Percentiles rank a stretch among this genome's conserved stretches.
Conservation (phyloP, 148 eudicot genomes). For the Hydrangea macrophylla region DNA sequence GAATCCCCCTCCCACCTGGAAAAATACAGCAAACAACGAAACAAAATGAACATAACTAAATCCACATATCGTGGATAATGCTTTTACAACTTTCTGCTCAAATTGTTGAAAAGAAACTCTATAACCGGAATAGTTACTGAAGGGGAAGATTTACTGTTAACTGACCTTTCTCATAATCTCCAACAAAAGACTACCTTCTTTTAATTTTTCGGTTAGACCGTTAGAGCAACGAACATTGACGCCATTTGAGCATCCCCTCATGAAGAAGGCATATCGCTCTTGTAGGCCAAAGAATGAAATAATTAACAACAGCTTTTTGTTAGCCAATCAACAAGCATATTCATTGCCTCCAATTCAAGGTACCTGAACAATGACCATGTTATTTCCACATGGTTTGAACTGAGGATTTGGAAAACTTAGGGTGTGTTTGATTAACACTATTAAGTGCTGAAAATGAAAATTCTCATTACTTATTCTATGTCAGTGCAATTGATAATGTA, state of each 20-base stretch:
- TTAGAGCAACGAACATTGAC: not conserved
- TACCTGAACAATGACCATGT: slow-evolving; percentile 44
- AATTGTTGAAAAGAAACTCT: too few relatives aligned
- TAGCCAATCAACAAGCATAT: slow-evolving; percentile 65
- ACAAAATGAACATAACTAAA: too few relatives aligned
- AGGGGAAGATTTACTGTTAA: not conserved
- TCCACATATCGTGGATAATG: too few relatives aligned
- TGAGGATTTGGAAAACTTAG: not conserved
- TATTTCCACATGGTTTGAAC: not conserved
- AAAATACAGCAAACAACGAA: too few relatives aligned
- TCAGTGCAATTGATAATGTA: too few relatives aligned
- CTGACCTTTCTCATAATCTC: not conserved
- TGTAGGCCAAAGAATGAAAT: not conserved
- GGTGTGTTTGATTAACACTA: too few relatives aligned
- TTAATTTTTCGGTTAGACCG: too few relatives aligned
- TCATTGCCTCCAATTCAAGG: slow-evolving; percentile 68
- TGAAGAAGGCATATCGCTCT: not conserved
- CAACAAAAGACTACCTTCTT: not conserved
- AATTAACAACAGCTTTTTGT: slow-evolving; percentile 72
- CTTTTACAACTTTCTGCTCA: too few relatives aligned
- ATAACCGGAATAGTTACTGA: not conserved
- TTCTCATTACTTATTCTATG: too few relatives aligned
- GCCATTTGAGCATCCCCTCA: not conserved
- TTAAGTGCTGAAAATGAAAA: too few relatives aligned
- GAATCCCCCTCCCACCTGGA: too few relatives aligned